These are phyloP conservation scores for Geotrichum phurueaensis DNA, from an alignment of 1,139 yeast species.

Conservation along the genomic window DNA sequence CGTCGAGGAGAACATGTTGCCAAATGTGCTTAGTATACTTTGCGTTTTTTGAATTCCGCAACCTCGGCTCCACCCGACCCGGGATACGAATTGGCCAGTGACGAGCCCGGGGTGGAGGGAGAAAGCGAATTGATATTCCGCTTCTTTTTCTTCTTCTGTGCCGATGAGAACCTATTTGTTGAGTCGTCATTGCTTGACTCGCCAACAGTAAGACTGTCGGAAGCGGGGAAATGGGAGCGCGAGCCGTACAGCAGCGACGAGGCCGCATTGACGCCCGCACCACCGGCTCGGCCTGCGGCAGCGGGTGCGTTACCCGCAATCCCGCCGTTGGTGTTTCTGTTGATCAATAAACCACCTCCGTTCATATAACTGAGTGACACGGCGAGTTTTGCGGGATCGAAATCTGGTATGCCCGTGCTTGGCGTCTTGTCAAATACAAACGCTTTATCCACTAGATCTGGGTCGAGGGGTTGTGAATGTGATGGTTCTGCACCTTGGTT, in stretches of 20 bases:
- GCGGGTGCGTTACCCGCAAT: constrained; percentile 9
- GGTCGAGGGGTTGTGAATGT: constrained; percentile 31
- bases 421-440: constrained; percentile 64
- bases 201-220: constrained; percentile 18
- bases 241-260: constrained; percentile 15
- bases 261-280: constrained; percentile 1
- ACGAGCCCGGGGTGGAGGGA: constrained; percentile 10
- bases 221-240: constrained; percentile 14
- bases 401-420: constrained; percentile 71
- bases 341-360: neutral
- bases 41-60: neutral
- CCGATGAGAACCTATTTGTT: constrained; percentile 12
- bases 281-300: constrained; percentile 6
- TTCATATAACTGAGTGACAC: constrained; percentile 35
- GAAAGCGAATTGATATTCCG: constrained; percentile 12
- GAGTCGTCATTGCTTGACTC: constrained; percentile 27
- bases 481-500: neutral
- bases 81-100: neutral
- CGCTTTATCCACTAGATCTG: constrained; percentile 45
- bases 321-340: constrained; percentile 7
- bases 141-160: constrained; percentile 21
- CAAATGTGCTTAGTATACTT: neutral
- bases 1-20: neutral
- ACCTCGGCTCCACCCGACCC: neutral
- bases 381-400: constrained; percentile 59